Percentiles rank a stretch among this genome's conserved stretches.
phyloP scores from a whole-genome alignment of 2,329 filamentous ascomycete genomes.

The Zymoseptoria ardabiliae region DNA sequence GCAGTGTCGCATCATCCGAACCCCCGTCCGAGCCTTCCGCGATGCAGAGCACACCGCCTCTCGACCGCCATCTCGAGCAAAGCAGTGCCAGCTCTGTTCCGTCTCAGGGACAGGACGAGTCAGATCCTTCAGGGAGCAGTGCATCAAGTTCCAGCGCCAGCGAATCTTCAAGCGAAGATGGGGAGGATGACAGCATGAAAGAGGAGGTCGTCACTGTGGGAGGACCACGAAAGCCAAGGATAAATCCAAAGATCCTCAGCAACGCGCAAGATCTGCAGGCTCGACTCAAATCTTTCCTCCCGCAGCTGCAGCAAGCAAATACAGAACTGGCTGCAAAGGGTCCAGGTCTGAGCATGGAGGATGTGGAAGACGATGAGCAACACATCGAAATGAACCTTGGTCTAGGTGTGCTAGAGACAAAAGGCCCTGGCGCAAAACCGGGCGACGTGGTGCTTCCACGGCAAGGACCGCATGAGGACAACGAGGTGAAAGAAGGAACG shows the following conservation, averaged over 20 bases:
- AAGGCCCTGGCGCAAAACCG: neutral
- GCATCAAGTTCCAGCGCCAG: slow-evolving; percentile 1
- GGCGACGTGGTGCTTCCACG: neutral
- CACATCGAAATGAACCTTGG: slow-evolving; percentile 33
- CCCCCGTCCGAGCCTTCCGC: slow-evolving; percentile 4
- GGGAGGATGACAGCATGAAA: slow-evolving; percentile 8
- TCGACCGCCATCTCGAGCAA: neutral
- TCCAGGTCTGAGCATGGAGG: slow-evolving; percentile 24
- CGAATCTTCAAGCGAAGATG: slow-evolving; percentile 4
- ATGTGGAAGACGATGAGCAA: slow-evolving; percentile 26
- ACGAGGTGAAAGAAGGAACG: neutral
- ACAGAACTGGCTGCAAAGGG: slow-evolving; percentile 19
- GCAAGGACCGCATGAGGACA: neutral
- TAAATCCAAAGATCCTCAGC: slow-evolving; percentile 9
- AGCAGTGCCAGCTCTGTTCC: slow-evolving; percentile 2
- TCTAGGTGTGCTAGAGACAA: slow-evolving; percentile 30
- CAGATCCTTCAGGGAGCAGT: neutral
- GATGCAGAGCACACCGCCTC: slow-evolving; percentile 1
- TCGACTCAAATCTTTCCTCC: slow-evolving; percentile 26
- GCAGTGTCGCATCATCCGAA: neutral
- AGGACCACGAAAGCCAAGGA: slow-evolving; percentile 14
- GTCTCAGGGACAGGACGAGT: neutral
- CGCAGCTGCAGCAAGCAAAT: slow-evolving; percentile 27
- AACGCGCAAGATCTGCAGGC: slow-evolving; percentile 20
- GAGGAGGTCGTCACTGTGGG: slow-evolving; percentile 8